A percentile compares a stretch with the other conserved stretches of the same genome.
Evolutionary conservation across 2,329 filamentous ascomycete genomes (phyloP).

Genomic region (Cyphellophora attinorum): DNA sequence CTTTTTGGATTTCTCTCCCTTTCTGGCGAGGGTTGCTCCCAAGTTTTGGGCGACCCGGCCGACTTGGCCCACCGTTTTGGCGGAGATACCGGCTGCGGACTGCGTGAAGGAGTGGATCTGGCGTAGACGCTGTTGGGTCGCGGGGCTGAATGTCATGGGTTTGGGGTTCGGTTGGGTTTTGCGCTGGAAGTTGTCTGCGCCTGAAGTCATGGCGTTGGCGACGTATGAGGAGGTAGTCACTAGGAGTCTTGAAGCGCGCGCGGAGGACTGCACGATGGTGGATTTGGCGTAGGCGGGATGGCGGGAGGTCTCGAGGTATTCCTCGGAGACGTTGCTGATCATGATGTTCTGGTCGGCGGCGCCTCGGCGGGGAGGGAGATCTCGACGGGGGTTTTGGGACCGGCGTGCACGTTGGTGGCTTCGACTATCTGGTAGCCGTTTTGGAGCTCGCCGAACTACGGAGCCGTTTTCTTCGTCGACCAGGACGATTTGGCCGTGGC

Average conservation of each 20-base stretch:
- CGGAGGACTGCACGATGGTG: conserved; percentile 74
- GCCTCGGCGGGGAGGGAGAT: conserved; percentile 36
- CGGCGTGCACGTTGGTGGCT: too few species aligned
- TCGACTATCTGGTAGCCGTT: conserved; percentile 72
- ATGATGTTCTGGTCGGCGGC: conserved; percentile 36
- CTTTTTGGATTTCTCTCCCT: conserved; percentile 46
- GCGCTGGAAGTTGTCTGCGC: conserved; percentile 71
- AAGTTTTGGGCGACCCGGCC: conserved; percentile 80
- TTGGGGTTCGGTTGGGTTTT: conserved; percentile 68
- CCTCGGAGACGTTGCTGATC: conserved; percentile 38
- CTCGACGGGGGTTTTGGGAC: conserved; percentile 58
- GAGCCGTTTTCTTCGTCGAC: conserved; percentile 94
- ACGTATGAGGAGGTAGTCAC: conserved; percentile 78
- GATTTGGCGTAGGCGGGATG: conserved; percentile 91
- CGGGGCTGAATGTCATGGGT: conserved; percentile 77
- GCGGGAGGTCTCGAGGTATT: conserved; percentile 64
- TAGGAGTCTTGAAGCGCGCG: conserved; percentile 79
- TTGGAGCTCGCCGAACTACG: conserved; percentile 71
- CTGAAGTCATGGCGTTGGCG: conserved; percentile 64
- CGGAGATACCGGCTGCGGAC: conserved; percentile 66
- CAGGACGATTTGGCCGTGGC: conserved; percentile 72
- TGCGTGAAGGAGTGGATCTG: conserved; percentile 82
- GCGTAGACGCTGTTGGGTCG: conserved; percentile 75
- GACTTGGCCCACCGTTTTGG: conserved; percentile 79
- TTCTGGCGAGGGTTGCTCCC: conserved; percentile 64